phyloP scores from a whole-genome alignment of 805 yeast genomes.

The Candida xyloterini region DNA sequence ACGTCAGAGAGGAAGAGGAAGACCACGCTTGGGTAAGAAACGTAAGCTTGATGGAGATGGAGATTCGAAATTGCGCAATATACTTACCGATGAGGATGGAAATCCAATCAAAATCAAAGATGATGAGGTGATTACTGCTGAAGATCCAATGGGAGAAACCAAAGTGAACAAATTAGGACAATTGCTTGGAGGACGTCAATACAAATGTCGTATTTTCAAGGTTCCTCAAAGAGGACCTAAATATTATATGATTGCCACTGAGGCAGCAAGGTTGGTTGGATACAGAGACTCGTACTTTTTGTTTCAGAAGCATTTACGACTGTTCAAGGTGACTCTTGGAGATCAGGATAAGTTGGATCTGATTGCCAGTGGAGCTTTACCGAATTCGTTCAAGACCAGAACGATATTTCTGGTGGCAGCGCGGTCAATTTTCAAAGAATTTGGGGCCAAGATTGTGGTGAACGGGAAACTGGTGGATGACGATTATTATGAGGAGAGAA shows the following conservation, averaged over 20 bases:
- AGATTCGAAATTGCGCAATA: slow-evolving; percentile 24
- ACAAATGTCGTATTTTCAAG: slow-evolving; percentile 66
- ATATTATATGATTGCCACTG: slow-evolving; percentile 88
- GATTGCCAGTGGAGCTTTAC: slow-evolving; percentile 76
- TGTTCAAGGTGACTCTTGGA: slow-evolving; percentile 69
- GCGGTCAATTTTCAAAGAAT: slow-evolving; percentile 81
- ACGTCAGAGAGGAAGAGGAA: slow-evolving; percentile 31
- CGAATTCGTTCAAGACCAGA: slow-evolving; percentile 87
- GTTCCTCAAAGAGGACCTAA: slow-evolving; percentile 64
- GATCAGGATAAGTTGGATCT: slow-evolving; percentile 81
- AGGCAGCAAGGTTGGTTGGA: slow-evolving; percentile 93
- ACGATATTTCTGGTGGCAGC: slow-evolving; percentile 90
- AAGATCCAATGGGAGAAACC: slow-evolving; percentile 73
- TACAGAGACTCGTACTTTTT: slow-evolving; percentile 87
- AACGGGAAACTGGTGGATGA: slow-evolving; percentile 81
- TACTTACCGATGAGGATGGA: slow-evolving; percentile 59
- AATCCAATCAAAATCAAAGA: slow-evolving; percentile 58
- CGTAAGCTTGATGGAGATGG: slow-evolving; percentile 28
- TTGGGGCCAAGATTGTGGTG: slow-evolving; percentile 79
- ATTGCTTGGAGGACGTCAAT: slow-evolving; percentile 69
- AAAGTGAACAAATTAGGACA: slow-evolving; percentile 70
- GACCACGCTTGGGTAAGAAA: slow-evolving; percentile 28
- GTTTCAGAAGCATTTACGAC: slow-evolving; percentile 77
- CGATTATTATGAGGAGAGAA: slow-evolving; percentile 78
- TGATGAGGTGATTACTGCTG: slow-evolving; percentile 77